These are phyloP conservation scores for Lanmaoa pseudosensibilis DNA, from an alignment of 768 basidiomycete species.

Conservation along the genomic window DNA sequence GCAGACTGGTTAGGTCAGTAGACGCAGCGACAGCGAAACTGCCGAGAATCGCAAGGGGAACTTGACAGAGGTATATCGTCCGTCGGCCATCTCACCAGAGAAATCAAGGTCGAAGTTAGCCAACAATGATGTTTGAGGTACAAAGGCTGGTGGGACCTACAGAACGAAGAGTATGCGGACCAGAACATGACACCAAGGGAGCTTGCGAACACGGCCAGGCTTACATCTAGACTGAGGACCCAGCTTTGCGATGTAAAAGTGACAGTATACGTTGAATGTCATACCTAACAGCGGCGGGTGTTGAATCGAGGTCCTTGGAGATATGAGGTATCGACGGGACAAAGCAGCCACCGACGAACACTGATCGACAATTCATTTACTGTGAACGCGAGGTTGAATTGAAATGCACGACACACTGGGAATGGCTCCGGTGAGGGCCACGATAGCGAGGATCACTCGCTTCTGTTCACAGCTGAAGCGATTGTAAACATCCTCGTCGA, in stretches of 20 bases:
- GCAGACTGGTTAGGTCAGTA: conserved; percentile 41
- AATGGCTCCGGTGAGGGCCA: conserved; percentile 61
- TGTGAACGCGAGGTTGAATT: not conserved
- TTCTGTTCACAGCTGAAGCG: conserved; percentile 58
- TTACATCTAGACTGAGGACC: conserved; percentile 45
- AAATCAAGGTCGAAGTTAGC: not conserved
- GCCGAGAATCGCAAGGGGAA: conserved; percentile 59
- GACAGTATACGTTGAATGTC: not conserved
- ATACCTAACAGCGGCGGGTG: conserved; percentile 58
- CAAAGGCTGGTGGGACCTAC: conserved; percentile 29
- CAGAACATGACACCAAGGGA: conserved; percentile 52
- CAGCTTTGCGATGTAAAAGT: not conserved
- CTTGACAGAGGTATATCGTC: conserved; percentile 53
- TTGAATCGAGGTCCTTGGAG: conserved; percentile 59
- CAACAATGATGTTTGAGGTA: not conserved
- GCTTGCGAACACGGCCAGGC: conserved; percentile 48
- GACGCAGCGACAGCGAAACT: conserved; percentile 61
- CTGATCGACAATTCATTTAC: conserved; percentile 36
- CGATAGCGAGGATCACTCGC: conserved; percentile 52
- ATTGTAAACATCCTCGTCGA: conserved; percentile 46
- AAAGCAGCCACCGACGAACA: conserved; percentile 68
- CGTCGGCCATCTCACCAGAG: conserved; percentile 59
- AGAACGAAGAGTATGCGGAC: conserved; percentile 53
- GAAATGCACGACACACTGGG: conserved; percentile 46
- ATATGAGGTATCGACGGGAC: conserved; percentile 76